Evolutionary conservation across 1,284 basidiomycete species (phyloP), one percentile per base, ranked within the genome.

Genomic region (Coriolopsis trogii): DNA sequence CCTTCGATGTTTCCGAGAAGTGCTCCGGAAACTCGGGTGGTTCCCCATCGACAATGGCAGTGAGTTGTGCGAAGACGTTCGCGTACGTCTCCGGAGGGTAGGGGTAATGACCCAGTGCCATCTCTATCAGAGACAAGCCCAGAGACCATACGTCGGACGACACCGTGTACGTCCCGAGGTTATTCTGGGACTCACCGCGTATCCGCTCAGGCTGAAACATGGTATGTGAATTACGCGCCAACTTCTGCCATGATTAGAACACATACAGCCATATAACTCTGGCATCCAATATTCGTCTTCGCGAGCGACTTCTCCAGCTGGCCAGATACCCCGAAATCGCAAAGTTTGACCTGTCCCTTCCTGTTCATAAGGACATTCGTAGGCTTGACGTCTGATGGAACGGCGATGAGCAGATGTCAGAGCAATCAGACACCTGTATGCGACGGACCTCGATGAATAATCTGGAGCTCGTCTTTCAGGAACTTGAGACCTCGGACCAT

Each of bases 31-130:
- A 74, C 47, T 85, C 82, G 3, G 97, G 96, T 6, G 95, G 86
- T 41, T 95, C 89, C 1, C 95, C 97, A 61, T 98, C 87, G 4
- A 99, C 95, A 59, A 99, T 99, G 2, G 95, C 95, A 25, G 91
- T 93, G 34, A 99, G 76, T 73, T 99, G 95, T 2, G 95, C 91
- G 69, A 99, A 97, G 2, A 98, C 95, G 68, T 98, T 98, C 49
- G 87, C 85, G 69, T 97, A 99, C 3, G 95, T 96, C 73, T 98
- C 95, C n/a, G 95, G 95, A 24, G 96, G 96, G 68, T 98, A 99
- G 1, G 96, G 97, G 71, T 99, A 99, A 60, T 85, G 81, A 18
- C 97, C 95, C 61, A 93, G 73, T 39, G 92, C 90, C 55, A 97
- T 88, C 71, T 99, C 96, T 63, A 98, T 93, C 70, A 98, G 89